Evolutionary conservation across 805 yeast species (phyloP).

Genomic region (Trichomonascus vanleenenianus): DNA sequence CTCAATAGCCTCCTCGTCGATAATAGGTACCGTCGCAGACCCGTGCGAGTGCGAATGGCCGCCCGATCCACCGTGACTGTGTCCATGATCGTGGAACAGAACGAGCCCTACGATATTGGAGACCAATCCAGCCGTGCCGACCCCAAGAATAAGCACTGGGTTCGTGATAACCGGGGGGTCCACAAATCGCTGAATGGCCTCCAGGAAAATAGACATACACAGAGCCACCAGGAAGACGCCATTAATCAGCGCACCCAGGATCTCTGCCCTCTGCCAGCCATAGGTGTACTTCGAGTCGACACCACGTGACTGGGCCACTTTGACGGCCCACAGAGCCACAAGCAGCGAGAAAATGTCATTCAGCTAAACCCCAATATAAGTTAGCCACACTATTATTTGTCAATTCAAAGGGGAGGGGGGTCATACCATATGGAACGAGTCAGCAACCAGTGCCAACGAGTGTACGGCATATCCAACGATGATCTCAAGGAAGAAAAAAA

Average conservation of each 20-base stretch:
- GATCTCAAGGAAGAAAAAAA: slow-evolving; percentile 79
- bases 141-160: slow-evolving; percentile 74
- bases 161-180: slow-evolving; percentile 71
- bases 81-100: slow-evolving; percentile 83
- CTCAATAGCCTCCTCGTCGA: slow-evolving; percentile 25
- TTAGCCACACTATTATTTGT: not conserved
- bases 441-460: slow-evolving; percentile 91
- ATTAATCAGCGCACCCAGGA: slow-evolving; percentile 87
- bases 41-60: slow-evolving; percentile 18
- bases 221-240: slow-evolving; percentile 89
- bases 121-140: slow-evolving; percentile 74
- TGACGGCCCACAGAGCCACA: slow-evolving; percentile 95
- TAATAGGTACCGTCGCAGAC: slow-evolving; percentile 9
- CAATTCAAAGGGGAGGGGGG: not conserved
- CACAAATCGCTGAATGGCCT: slow-evolving; percentile 83
- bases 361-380: slow-evolving; percentile 35
- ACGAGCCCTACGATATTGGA: slow-evolving; percentile 80
- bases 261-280: slow-evolving; percentile 98
- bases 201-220: slow-evolving; percentile 85
- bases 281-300: slow-evolving; percentile 89
- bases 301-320: slow-evolving; percentile 69
- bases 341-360: slow-evolving; percentile 85
- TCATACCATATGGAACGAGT: slow-evolving; percentile 84
- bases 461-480: slow-evolving; percentile 86
- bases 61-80: slow-evolving; percentile 30